Base-by-base conservation (phyloP, 352 stramenopile species). In the Blastocystis sp. region DNA sequence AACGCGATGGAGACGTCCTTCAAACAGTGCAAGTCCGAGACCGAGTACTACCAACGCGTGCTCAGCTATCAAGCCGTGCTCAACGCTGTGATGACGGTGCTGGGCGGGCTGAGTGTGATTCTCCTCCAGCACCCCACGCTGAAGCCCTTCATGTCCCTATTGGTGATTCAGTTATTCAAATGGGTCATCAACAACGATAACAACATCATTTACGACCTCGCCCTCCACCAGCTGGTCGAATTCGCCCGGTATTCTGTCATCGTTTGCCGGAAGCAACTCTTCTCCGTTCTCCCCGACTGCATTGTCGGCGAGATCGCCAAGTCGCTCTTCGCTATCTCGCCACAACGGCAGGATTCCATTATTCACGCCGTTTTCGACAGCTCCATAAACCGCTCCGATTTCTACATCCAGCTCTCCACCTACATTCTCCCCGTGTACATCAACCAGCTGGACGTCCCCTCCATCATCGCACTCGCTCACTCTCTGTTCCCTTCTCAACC, bases 341-440 rank as follows among this genome's bases (percentile, higher is more conserved):
- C 2, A 2, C 40, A 10, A 61, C 41, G 38, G 5, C 69, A 79
- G n/a, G 38, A 79, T 38, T 17, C 9, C n/a, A 60, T 79, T 10
- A 45, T 59, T 19, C 34, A 38, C 7, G 41, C 23, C 10, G 9
- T 79, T 41, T 79, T 79, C 40, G 41, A 79, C 61, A 10, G 23
- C 5, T 45, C 17, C n/a, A 21, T 48, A 5, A 19, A 45, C 5
- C 19, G 34, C 14, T 21, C 52, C 14, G 40, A 81, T n/a, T 81
- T 45, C 48, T 81, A 64, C 21, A 5, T 7, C 3, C 21, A 81
- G 41, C n/a, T 81, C 7, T 23, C 71, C 23, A 53, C 40, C 52
- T 81, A 62, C 66, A 23, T 81, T 19, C 19, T 81, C n/a, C 71
- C 71, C 4, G 71, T 81, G 17, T 81, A 81, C 23, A 81, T 81